Conservation (phyloP, 148 eudicot genomes). For the Spergularia marina region DNA sequence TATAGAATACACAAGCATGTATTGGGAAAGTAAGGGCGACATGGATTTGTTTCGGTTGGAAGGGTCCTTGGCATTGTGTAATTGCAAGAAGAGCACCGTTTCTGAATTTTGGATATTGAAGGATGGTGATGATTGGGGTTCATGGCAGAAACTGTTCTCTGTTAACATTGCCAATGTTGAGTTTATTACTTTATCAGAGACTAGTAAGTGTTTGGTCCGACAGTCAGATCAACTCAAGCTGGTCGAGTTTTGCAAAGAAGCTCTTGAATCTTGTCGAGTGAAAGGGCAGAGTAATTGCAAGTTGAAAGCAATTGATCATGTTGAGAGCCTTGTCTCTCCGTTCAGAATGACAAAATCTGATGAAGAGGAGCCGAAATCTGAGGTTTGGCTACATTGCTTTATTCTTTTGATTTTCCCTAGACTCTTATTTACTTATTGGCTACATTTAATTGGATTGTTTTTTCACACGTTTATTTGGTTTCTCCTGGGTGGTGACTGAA, state of each 20-base stretch:
- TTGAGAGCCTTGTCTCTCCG: not conserved
- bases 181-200: not conserved
- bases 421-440: no score
- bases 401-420: no score
- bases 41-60: not conserved
- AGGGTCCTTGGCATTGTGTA: not conserved
- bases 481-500: no score
- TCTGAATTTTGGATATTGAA: slow-evolving; percentile 4
- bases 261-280: not conserved
- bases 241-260: not conserved
- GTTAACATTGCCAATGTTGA: not conserved
- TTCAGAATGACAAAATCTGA: not conserved
- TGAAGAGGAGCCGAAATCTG: not conserved
- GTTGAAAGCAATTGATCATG: not conserved
- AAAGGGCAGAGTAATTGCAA: no score
- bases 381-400: no score
- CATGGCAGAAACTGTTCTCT: not conserved
- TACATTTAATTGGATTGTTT: no score
- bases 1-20: not conserved
- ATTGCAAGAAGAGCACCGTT: not conserved
- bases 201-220: not conserved
- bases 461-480: no score
- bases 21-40: not conserved
- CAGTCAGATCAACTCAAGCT: not conserved
- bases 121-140: not conserved